A percentile compares a stretch with the other conserved stretches of the same genome.
Evolutionary conservation across 352 stramenopile genomes (phyloP).

Genomic region (Phytophthora pluvialis): DNA sequence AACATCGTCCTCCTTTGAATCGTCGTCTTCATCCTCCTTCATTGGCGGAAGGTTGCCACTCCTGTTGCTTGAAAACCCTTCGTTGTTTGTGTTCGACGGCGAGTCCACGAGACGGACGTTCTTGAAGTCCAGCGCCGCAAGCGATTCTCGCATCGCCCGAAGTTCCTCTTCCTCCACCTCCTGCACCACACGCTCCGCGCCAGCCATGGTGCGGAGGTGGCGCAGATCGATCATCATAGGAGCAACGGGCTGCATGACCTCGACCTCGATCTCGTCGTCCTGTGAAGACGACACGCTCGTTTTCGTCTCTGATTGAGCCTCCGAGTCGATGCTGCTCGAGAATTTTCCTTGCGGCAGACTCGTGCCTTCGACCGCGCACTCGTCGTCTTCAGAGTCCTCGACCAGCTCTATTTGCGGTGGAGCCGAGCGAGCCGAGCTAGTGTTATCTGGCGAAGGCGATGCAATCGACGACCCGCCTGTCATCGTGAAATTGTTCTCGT

Average conservation of each 20-base stretch:
- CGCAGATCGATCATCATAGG: slow-evolving; percentile 45
- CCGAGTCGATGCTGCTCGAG: slow-evolving; percentile 19
- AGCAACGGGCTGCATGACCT: slow-evolving; percentile 24
- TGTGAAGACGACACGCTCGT: slow-evolving; percentile 40
- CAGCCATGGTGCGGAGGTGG: slow-evolving; percentile 44
- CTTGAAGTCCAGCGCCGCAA: slow-evolving; percentile 41
- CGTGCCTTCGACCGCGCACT: slow-evolving; percentile 9
- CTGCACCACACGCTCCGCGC: slow-evolving; percentile 41
- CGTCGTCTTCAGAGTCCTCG: slow-evolving; percentile 23
- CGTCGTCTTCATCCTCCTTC: slow-evolving; percentile 34
- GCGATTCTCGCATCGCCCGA: slow-evolving; percentile 38
- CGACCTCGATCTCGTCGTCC: slow-evolving; percentile 28
- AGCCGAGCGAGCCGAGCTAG: slow-evolving; percentile 16
- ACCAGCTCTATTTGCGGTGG: slow-evolving; percentile 4
- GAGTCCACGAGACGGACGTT: slow-evolving; percentile 25
- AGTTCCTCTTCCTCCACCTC: slow-evolving; percentile 43
- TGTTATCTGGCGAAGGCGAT: slow-evolving; percentile 20
- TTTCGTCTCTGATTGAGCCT: slow-evolving; percentile 41
- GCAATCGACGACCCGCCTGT: slow-evolving; percentile 15
- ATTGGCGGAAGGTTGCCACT: slow-evolving; percentile 32
- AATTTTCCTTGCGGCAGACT: slow-evolving; percentile 20
- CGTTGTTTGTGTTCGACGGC: slow-evolving; percentile 14
- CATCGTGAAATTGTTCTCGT: slow-evolving; percentile 20
- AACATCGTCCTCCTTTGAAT: slow-evolving; percentile 27
- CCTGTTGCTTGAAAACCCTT: slow-evolving; percentile 25